Evolutionary conservation across 108 stramenopile genomes (phyloP).

Genomic region (Epithemia pelagica): DNA sequence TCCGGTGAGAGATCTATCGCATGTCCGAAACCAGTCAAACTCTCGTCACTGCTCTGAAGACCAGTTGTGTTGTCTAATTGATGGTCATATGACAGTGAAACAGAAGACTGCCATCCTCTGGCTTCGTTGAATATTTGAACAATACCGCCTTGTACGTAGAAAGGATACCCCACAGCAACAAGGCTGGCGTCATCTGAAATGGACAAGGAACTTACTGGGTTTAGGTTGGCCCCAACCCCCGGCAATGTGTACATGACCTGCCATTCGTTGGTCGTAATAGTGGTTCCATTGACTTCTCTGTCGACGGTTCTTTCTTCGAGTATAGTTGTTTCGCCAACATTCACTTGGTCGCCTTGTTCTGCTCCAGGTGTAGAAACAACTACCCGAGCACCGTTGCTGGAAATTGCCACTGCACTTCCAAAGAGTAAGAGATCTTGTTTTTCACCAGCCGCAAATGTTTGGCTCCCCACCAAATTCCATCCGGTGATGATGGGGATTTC

Average conservation of each 20-base stretch:
- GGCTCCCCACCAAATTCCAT: constrained; percentile 1
- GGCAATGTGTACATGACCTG: constrained; percentile 4
- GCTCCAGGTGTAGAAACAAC: neutral
- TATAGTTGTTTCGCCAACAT: neutral
- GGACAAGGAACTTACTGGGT: neutral
- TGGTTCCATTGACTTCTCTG: neutral
- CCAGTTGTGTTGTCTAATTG: neutral
- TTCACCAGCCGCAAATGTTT: neutral
- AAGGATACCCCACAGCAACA: constrained; percentile 5
- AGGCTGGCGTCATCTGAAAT: neutral
- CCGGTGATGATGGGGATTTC: constrained; percentile 1
- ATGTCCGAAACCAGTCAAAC: constrained; percentile 21
- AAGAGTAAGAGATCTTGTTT: neutral
- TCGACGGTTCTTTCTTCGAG: neutral
- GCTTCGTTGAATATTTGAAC: constrained; percentile 1
- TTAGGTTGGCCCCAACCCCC: neutral
- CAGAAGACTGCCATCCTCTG: neutral
- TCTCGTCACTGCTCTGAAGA: neutral
- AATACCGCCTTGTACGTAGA: neutral
- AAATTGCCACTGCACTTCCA: neutral
- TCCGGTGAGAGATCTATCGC: constrained; percentile 31
- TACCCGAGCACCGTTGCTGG: constrained; percentile 2
- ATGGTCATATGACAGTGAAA: neutral
- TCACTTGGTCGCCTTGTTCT: neutral
- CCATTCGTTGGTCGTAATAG: neutral